These are phyloP conservation scores for Fusarium falciforme DNA, from an alignment of 2,329 filamentous ascomycete genomes.

Conservation along the genomic window DNA sequence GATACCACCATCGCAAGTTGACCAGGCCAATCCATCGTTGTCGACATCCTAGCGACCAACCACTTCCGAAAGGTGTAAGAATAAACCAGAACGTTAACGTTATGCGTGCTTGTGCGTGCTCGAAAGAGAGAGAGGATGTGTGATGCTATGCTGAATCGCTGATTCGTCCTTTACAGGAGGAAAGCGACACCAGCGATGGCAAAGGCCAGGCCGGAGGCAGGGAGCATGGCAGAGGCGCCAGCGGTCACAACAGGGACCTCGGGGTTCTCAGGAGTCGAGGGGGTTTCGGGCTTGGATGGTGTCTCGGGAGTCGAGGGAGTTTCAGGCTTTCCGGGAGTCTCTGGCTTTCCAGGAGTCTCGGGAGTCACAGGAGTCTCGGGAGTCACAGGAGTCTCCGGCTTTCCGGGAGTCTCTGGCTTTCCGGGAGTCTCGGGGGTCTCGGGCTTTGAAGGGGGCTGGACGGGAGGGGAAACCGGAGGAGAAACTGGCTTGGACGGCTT, in stretches of 20 bases:
- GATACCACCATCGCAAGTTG: conserved; percentile 32
- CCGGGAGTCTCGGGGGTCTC: no score
- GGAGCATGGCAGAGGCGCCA: conserved; percentile 41
- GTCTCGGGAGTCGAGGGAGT: no score
- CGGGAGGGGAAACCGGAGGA: not conserved
- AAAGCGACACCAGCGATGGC: conserved; percentile 42
- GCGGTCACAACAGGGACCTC: conserved; percentile 37
- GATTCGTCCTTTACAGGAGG: conserved; percentile 37
- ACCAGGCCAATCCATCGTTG: conserved; percentile 22
- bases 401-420: not conserved
- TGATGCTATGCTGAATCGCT: conserved; percentile 8
- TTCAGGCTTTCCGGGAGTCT: no score
- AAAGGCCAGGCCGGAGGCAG: conserved; percentile 36
- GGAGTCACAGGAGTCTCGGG: no score
- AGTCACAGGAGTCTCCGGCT: not conserved
- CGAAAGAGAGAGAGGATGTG: conserved; percentile 4
- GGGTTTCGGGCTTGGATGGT: no score
- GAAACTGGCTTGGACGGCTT: not conserved
- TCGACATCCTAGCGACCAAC: conserved; percentile 23
- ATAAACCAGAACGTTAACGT: conserved; percentile 41
- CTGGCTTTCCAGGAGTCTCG: not conserved
- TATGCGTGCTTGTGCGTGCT: conserved; percentile 23
- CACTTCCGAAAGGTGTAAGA: conserved; percentile 30
- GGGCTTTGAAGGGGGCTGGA: no score
- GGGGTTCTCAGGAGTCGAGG: conserved; percentile 1